Base-by-base conservation (phyloP, 2,329 filamentous ascomycete genomes). In the Phoma herbarum region DNA sequence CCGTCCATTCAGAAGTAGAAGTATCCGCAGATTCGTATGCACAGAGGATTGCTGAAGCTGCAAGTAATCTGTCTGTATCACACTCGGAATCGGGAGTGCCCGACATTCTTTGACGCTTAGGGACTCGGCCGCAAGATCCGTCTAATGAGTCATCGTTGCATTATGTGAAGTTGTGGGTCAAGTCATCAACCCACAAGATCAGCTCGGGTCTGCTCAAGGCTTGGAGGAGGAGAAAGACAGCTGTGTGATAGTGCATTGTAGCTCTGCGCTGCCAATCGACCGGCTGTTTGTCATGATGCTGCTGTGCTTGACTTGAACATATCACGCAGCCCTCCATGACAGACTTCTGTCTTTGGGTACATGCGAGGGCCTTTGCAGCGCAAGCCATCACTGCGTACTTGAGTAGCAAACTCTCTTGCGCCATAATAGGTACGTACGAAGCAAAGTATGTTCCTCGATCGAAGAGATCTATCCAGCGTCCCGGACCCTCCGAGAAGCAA, bases 1-100 rank as follows among this genome's bases (percentile, higher is more conserved):
- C 81, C 28, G 84, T 82, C 86, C 87, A 90, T 20, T 87, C 86
- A 0, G 82, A 81, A 1, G 83, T 84, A 1, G 86, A 87, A 1
- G 85, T 85, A 70, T 89, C 86, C 16, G 90, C 77, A 57, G 89
- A 86, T 62, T 90, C 88, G 68, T 89, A 89, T 0, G 88, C 85
- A 57, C 86, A 89, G 1, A 90, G 74, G 16, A 90, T 89, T 0
- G 87, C 86, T 2, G 87, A 87, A 2, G 88, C 86, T 8, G 87
- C 86, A 23, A 89, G 79, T 3, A 88, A 80, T 57, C 90, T 86
- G 62, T 88, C 86, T 4, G 82, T 79, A 62, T 81, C 82, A 46
- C 79, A 79, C 33, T 78, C 68, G 45, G 63, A 68, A 4, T 63
- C 66, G 37, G 78, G 60, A 64, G 68, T 79, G 66, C 73, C 82